Conservation (phyloP, 257 asterid genomes). For the Primulina huaijiensis region DNA sequence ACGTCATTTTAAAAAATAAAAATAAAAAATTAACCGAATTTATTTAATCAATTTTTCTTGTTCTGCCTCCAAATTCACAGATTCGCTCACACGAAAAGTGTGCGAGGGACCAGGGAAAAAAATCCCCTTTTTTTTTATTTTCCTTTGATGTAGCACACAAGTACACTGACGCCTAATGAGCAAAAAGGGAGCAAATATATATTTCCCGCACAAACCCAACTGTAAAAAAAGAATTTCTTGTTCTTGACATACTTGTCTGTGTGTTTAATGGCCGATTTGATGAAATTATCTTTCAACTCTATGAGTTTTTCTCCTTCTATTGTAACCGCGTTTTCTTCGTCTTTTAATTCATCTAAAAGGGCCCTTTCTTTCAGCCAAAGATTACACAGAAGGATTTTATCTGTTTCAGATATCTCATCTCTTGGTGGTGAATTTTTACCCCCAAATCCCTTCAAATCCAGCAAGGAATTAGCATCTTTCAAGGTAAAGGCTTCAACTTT, state of each 20-base stretch:
- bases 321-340: conserved; percentile 46
- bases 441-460: conserved; percentile 39
- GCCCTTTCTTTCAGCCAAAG: conserved; percentile 35
- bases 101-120: background rate
- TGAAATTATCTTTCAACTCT: conserved; percentile 45
- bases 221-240: background rate
- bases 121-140: background rate
- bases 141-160: conserved; percentile 13
- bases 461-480: conserved; percentile 43
- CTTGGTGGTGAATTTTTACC: conserved; percentile 37
- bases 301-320: conserved; percentile 47
- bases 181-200: background rate
- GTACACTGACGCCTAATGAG: background rate
- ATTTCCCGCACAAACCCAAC: conserved; percentile 3
- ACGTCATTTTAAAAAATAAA: too few species aligned
- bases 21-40: too few species aligned
- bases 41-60: too few species aligned
- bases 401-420: conserved; percentile 36
- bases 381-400: conserved; percentile 40
- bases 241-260: background rate
- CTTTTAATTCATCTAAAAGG: conserved; percentile 44
- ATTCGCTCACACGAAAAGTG: background rate
- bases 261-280: conserved; percentile 62
- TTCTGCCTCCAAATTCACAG: background rate
- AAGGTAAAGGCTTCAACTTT: conserved; percentile 50